Conservation (phyloP, 2,329 filamentous ascomycete species). For the Knufia petricola region DNA sequence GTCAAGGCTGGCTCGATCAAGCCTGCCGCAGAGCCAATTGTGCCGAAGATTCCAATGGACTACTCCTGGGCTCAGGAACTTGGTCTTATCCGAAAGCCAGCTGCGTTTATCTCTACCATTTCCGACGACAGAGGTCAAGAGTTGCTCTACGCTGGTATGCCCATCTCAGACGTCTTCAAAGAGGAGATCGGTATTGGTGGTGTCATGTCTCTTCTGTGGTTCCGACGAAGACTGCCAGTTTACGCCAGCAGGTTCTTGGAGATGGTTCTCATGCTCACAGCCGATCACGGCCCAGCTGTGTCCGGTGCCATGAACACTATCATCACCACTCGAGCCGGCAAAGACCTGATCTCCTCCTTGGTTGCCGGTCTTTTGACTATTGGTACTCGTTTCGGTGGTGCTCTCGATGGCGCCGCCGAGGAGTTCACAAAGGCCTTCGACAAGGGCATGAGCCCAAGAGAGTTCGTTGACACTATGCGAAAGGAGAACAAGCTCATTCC, state of each 20-base stretch:
- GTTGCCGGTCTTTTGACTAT: slow-evolving; percentile 97
- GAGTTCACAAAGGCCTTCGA: slow-evolving; percentile 98
- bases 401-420: slow-evolving; percentile 91
- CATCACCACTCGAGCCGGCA: slow-evolving; percentile 97
- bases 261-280: slow-evolving; percentile 99
- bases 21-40: slow-evolving; percentile 77
- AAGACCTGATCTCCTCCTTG: slow-evolving; percentile 91
- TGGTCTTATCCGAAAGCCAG: slow-evolving; percentile 97
- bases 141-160: slow-evolving; percentile 97
- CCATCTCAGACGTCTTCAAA: slow-evolving; percentile 98
- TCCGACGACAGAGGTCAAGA: slow-evolving; percentile 99
- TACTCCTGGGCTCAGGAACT: slow-evolving; percentile 99
- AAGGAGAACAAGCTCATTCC: slow-evolving; percentile 99
- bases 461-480: slow-evolving; percentile 97
- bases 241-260: slow-evolving; percentile 99
- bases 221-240: slow-evolving; percentile 89
- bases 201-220: slow-evolving; percentile 99
- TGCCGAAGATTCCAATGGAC: slow-evolving; percentile 98
- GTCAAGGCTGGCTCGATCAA: slow-evolving; percentile 76
- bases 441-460: slow-evolving; percentile 94
- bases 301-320: slow-evolving; percentile 99
- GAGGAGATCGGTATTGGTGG: slow-evolving; percentile 98
- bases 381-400: slow-evolving; percentile 95
- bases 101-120: slow-evolving; percentile 99
- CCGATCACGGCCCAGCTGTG: slow-evolving; percentile 96